Evolutionary conservation across 108 stramenopile genomes (phyloP).

Genomic region (Skeletonema grethae): DNA sequence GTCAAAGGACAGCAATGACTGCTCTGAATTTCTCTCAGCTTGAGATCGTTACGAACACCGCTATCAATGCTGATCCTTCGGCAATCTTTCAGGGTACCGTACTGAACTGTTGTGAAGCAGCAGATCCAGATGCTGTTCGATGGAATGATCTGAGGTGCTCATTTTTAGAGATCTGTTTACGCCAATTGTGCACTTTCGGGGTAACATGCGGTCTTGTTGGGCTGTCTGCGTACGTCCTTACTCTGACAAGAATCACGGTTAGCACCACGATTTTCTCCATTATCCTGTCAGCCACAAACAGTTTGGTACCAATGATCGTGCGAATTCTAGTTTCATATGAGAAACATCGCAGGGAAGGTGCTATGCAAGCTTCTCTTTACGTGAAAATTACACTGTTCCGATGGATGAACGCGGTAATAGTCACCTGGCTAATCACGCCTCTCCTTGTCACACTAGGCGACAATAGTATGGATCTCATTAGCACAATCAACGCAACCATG

Average conservation of each 20-base stretch:
- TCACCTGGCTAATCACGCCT: conserved; percentile 62
- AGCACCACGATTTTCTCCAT: conserved; percentile 24
- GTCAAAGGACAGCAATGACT: conserved; percentile 66
- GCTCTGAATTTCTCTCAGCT: conserved; percentile 56
- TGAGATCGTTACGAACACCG: conserved; percentile 46
- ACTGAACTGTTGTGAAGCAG: conserved; percentile 56
- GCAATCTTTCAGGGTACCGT: conserved; percentile 56
- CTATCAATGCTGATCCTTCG: conserved; percentile 33
- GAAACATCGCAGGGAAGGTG: conserved; percentile 65
- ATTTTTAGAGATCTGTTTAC: conserved; percentile 21
- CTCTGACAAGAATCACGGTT: conserved; percentile 5
- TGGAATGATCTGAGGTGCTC: conserved; percentile 59
- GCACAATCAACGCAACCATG: conserved; percentile 59
- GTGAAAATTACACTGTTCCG: conserved; percentile 81
- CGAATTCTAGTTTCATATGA: conserved; percentile 69
- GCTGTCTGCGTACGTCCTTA: conserved; percentile 37
- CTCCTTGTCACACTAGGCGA: conserved; percentile 52
- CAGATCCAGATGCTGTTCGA: conserved; percentile 65
- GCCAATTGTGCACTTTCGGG: conserved; percentile 37
- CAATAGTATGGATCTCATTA: conserved; percentile 53
- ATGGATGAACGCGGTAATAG: conserved; percentile 72
- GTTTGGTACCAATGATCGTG: conserved; percentile 57
- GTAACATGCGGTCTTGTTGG: conserved; percentile 59
- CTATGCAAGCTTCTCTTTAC: conserved; percentile 62
- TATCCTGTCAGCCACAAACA: conserved; percentile 57